A percentile compares a stretch with the other conserved stretches of the same genome.
These are phyloP conservation scores for Eragrostis curvula DNA, from an alignment of 176 grass and related monocot genomes.

Conservation along the genomic window DNA sequence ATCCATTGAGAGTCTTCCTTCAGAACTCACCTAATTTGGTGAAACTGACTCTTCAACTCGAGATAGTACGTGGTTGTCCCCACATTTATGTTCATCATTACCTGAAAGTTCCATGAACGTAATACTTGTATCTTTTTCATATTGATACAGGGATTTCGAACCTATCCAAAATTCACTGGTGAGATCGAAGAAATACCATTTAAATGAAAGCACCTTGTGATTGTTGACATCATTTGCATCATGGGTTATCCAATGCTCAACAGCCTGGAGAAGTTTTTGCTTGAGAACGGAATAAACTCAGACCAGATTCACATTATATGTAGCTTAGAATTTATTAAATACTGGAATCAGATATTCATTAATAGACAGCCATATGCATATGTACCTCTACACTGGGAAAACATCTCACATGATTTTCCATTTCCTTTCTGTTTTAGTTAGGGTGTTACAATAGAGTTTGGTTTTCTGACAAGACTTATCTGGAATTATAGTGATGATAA, in stretches of 20 bases:
- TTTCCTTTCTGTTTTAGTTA: too few species aligned
- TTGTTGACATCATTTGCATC: constrained; percentile 26
- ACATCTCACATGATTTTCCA: too few species aligned
- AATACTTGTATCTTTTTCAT: neutral
- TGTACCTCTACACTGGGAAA: too few species aligned
- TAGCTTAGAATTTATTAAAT: neutral
- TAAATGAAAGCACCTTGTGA: constrained; percentile 27
- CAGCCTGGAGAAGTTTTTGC: neutral
- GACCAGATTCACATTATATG: neutral
- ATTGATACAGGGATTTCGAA: too few species aligned
- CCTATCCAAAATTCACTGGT: neutral
- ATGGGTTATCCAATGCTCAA: neutral
- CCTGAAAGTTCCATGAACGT: neutral
- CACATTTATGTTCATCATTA: neutral
- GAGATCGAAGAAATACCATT: constrained; percentile 25
- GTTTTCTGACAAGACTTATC: too few species aligned
- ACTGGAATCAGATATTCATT: too few species aligned
- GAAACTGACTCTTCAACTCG: constrained; percentile 4
- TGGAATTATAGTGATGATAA: too few species aligned
- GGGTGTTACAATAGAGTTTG: too few species aligned
- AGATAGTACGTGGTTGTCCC: neutral
- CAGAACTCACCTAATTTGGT: constrained; percentile 33
- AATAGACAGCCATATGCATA: too few species aligned
- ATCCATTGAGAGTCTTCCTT: constrained; percentile 35
- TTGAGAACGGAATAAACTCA: constrained; percentile 3